These are phyloP conservation scores for Coemansia sp. DNA, from an alignment of 192 early-diverging fungal genomes.

Conservation along the genomic window DNA sequence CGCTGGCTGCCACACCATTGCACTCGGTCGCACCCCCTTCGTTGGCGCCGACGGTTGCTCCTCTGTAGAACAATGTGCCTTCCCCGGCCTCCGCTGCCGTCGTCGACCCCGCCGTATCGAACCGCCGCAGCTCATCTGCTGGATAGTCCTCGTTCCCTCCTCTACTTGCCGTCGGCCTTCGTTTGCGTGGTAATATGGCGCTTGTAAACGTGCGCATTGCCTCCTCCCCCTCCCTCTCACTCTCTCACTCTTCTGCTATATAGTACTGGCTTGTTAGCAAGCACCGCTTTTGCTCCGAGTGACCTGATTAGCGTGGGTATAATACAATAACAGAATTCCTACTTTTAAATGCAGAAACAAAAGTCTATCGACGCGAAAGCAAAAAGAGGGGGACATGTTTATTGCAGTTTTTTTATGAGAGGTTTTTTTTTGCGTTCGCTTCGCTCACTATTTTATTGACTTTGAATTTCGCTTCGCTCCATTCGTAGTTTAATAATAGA, in stretches of 20 bases:
- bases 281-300: too few species aligned
- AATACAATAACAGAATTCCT: too few species aligned
- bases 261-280: too few species aligned
- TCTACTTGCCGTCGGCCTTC: conserved; percentile 17
- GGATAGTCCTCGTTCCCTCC: conserved; percentile 1
- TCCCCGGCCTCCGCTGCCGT: background rate
- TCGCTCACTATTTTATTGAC: too few species aligned
- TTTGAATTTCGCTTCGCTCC: too few species aligned
- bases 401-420: too few species aligned
- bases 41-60: background rate
- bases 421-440: too few species aligned
- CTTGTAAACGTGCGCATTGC: conserved; percentile 37
- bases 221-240: background rate
- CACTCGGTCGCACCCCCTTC: background rate
- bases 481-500: too few species aligned
- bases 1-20: background rate
- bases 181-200: conserved; percentile 36
- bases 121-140: background rate
- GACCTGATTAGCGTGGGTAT: too few species aligned
- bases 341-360: background rate
- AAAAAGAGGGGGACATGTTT: background rate
- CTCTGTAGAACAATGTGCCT: background rate
- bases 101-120: conserved; percentile 12
- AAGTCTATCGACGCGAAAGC: conserved; percentile 1
- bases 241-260: background rate